These are phyloP conservation scores for Mucor circinelloides DNA, from an alignment of 371 early-diverging fungal genomes.

Conservation along the genomic window DNA sequence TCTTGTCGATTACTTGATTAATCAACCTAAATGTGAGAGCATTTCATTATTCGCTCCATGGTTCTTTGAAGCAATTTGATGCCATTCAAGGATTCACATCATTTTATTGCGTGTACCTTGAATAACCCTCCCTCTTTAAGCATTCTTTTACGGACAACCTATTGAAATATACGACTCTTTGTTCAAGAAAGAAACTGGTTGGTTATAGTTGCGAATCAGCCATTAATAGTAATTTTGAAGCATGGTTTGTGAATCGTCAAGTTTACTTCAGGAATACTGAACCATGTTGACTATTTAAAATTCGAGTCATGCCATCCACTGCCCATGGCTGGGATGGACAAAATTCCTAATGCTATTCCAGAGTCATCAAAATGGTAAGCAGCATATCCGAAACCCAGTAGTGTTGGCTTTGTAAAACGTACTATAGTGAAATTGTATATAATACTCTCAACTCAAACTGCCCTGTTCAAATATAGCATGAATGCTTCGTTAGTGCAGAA, in stretches of 20 bases:
- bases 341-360: not conserved
- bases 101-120: too few species aligned
- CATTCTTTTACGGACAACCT: too few species aligned
- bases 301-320: not conserved
- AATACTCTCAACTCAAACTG: not conserved
- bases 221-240: not conserved
- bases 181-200: not conserved
- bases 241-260: not conserved
- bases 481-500: not conserved
- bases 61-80: not conserved
- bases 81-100: not conserved
- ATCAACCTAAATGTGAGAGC: not conserved
- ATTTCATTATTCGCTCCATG: not conserved
- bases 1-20: not conserved
- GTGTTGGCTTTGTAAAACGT: not conserved
- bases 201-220: not conserved
- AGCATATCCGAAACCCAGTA: not conserved
- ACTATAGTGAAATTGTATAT: not conserved
- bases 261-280: not conserved
- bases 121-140: too few species aligned
- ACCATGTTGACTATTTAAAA: too few species aligned
- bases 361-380: not conserved
- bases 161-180: too few species aligned
- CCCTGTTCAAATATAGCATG: not conserved
- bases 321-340: too few species aligned